phyloP scores from a whole-genome alignment of 164 flowering plant genomes.

The Sextonia rubra region DNA sequence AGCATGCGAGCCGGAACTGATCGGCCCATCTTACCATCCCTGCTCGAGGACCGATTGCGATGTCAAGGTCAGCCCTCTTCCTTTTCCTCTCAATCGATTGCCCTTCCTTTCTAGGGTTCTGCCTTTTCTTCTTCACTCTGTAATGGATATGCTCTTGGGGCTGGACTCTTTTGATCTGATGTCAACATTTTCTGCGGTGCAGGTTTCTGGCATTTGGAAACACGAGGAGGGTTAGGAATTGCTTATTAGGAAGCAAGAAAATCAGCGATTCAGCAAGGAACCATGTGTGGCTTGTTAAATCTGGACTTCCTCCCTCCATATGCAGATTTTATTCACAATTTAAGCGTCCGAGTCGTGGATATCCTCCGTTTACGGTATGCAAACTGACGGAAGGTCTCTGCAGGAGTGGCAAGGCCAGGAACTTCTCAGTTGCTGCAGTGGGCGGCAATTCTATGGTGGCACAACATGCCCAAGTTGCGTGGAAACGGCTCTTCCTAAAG shows the following conservation, averaged over 20 bases:
- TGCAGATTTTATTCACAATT: constrained; percentile 24
- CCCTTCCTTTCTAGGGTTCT: too few relatives aligned
- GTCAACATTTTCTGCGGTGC: constrained; percentile 18
- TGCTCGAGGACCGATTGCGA: too few relatives aligned
- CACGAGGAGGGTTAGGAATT: constrained; percentile 30
- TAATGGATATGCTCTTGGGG: too few relatives aligned
- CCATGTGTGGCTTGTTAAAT: constrained; percentile 20
- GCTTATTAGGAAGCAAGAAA: constrained; percentile 14
- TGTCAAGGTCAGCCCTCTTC: too few relatives aligned
- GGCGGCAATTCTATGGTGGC: constrained; percentile 15
- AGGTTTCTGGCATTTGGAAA: constrained; percentile 38
- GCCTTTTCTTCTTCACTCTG: too few relatives aligned
- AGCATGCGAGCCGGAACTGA: too few relatives aligned
- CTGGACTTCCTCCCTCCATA: constrained; percentile 23
- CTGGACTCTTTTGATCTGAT: too few relatives aligned
- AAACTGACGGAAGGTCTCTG: constrained; percentile 8
- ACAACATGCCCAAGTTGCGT: constrained; percentile 51
- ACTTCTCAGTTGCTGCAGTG: constrained; percentile 26
- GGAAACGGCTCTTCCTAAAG: constrained; percentile 42
- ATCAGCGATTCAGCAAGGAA: constrained; percentile 22
- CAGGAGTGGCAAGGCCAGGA: constrained; percentile 19
- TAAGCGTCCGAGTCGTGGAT: constrained; percentile 21
- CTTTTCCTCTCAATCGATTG: too few relatives aligned
- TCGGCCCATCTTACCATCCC: too few relatives aligned
- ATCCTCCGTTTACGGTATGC: constrained; percentile 14